Conservation (phyloP, 306 rosid genomes). For the Ormosia semicastrata region DNA sequence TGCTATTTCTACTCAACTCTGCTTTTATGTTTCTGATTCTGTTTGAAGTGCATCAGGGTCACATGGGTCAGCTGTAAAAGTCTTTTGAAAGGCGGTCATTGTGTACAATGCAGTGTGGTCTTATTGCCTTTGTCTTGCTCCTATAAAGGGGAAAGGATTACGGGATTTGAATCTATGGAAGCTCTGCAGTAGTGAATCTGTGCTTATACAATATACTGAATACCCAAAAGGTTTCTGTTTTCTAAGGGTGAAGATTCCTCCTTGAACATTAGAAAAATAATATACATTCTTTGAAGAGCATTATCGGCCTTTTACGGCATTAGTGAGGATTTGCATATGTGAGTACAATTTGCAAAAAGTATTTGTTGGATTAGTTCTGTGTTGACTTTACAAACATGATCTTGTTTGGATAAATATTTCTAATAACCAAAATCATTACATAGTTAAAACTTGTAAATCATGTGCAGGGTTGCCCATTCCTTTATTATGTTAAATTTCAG, state of each 20-base stretch:
- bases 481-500: background rate
- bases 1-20: background rate
- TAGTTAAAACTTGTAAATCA: background rate
- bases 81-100: background rate
- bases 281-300: background rate
- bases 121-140: background rate
- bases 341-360: background rate
- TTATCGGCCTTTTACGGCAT: background rate
- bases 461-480: background rate
- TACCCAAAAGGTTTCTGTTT: too few species aligned
- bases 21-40: conserved; percentile 8
- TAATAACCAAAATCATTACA: background rate
- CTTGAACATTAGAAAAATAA: background rate
- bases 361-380: background rate
- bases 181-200: background rate
- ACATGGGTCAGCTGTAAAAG: background rate
- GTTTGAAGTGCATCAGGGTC: conserved; percentile 3
- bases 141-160: background rate
- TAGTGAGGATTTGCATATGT: background rate
- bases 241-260: background rate
- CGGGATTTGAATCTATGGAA: background rate
- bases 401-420: background rate
- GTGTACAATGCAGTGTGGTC: background rate
- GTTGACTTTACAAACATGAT: background rate
- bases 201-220: background rate